These are phyloP conservation scores for Globisporangium heterothallicum DNA, from an alignment of 352 stramenopile genomes.

Conservation along the genomic window DNA sequence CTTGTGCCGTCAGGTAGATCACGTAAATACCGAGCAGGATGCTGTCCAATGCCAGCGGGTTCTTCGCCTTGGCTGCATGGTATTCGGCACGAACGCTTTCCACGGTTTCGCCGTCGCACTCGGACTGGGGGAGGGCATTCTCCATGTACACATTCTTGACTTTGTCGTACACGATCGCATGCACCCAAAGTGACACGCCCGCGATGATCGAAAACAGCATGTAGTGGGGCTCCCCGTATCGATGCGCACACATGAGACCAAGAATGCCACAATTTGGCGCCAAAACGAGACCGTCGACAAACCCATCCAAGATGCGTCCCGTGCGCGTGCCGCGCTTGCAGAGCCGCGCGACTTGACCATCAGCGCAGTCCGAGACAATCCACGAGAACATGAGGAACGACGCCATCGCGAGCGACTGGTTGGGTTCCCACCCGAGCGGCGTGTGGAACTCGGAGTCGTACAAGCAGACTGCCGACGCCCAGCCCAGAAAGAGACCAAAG, in stretches of 20 bases:
- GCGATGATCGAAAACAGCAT: conserved; percentile 45
- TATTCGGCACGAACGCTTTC: conserved; percentile 74
- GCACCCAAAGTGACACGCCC: conserved; percentile 69
- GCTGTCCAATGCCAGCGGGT: conserved; percentile 54
- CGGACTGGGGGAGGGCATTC: conserved; percentile 69
- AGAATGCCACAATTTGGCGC: conserved; percentile 67
- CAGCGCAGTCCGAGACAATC: conserved; percentile 84
- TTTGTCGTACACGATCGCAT: conserved; percentile 83
- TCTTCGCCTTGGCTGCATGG: conserved; percentile 53
- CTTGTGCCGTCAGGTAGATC: conserved; percentile 64
- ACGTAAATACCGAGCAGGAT: conserved; percentile 75
- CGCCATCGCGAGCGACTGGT: conserved; percentile 44
- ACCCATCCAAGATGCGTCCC: conserved; percentile 71
- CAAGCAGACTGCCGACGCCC: conserved; percentile 56
- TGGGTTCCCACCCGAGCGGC: conserved; percentile 55
- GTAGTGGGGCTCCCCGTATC: conserved; percentile 48
- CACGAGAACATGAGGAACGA: conserved; percentile 69
- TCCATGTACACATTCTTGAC: conserved; percentile 88
- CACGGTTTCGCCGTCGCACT: conserved; percentile 77
- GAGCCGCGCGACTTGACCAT: conserved; percentile 75
- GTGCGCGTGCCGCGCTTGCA: conserved; percentile 80
- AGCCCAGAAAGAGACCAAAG: conserved; percentile 67
- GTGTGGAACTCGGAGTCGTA: conserved; percentile 82
- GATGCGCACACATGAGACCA: conserved; percentile 43
- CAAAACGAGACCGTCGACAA: conserved; percentile 74